Base-by-base conservation (phyloP, 306 rosid genomes). In the Cicer judaicum region DNA sequence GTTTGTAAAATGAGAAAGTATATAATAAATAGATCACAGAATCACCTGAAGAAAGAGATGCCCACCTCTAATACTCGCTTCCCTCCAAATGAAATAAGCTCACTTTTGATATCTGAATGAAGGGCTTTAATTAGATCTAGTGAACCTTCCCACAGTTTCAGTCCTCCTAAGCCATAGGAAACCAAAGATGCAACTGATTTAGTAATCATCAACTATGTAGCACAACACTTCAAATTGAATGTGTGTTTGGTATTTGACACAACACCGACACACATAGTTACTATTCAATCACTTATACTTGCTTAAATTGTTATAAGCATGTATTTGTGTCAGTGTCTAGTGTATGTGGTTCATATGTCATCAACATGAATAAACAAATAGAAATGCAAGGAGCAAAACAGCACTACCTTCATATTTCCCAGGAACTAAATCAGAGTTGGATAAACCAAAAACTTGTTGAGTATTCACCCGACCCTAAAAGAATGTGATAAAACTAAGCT, bases 61-160 rank as follows among this genome's bases (percentile, higher is more conserved):
- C 89, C 79, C 84, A 91, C 97, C 97, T 94, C 96, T 86, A 92
- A 84, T 61, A 94, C 96, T 78, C 82, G 85, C 87, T 86, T 92
- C 71, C 85, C 81, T 3, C 69, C 7, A 83, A 90, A 84, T 18
- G 89, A 83, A 64, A 90, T 74, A 81, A 75, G 59, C 1, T 83
- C 93, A 68, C 69, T 72, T 78, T 76, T 82, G 43, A 86, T 77
- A 70, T 90, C 91, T 1, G 87, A 87, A 57, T 64, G 52, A 39
- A 94, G 90, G 76, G 91, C 89, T 87, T 87, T 92, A 73, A 90
- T 85, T 19, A 92, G 87, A 85, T 94, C 97, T 73, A 87, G 82
- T 49, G 96, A 89, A 75, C 96, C 97, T 84, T 90, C 96, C 97
- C 99, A 94, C 73, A 90, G 78, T 91, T 94, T 92, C 71, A 94